Evolutionary conservation across 2,329 filamentous ascomycete species (phyloP).

Genomic region (Calonectria naviculata): DNA sequence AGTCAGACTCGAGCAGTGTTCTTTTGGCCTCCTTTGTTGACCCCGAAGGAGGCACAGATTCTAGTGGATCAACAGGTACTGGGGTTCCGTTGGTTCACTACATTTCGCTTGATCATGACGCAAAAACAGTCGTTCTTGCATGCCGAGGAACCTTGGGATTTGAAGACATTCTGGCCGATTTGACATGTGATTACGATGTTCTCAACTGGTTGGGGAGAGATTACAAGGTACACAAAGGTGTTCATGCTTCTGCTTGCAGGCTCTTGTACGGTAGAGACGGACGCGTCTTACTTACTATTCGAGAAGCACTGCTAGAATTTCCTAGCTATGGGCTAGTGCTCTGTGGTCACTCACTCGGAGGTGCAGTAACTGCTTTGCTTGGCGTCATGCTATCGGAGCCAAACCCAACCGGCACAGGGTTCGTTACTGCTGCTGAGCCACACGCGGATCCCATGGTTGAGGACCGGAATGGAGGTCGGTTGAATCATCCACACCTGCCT

Average conservation of each 20-base stretch:
- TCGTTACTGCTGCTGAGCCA: conserved; percentile 68
- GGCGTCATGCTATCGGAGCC: conserved; percentile 79
- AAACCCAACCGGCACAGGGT: conserved; percentile 63
- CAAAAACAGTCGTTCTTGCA: conserved; percentile 78
- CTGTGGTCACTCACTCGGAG: conserved; percentile 77
- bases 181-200: conserved; percentile 80
- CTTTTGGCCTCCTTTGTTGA: conserved; percentile 79
- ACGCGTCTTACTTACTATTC: conserved; percentile 73
- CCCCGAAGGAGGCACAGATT: conserved; percentile 73
- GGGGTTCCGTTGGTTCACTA: conserved; percentile 80
- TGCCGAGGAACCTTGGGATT: conserved; percentile 79
- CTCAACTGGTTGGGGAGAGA: conserved; percentile 70
- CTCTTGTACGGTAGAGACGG: conserved; percentile 76
- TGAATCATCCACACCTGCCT: conserved; percentile 65
- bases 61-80: conserved; percentile 71
- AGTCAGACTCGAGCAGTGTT: conserved; percentile 67
- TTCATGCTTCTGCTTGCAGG: conserved; percentile 76
- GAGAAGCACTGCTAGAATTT: conserved; percentile 73
- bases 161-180: conserved; percentile 78
- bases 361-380: conserved; percentile 75
- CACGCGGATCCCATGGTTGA: conserved; percentile 52
- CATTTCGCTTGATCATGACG: conserved; percentile 77
- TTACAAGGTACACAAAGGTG: conserved; percentile 80
- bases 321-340: conserved; percentile 77
- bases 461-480: conserved; percentile 37